Evolutionary conservation across 2,329 filamentous ascomycete genomes (phyloP), one percentile per base, ranked within the genome.

Genomic region (Chaetomium olivaceum): DNA sequence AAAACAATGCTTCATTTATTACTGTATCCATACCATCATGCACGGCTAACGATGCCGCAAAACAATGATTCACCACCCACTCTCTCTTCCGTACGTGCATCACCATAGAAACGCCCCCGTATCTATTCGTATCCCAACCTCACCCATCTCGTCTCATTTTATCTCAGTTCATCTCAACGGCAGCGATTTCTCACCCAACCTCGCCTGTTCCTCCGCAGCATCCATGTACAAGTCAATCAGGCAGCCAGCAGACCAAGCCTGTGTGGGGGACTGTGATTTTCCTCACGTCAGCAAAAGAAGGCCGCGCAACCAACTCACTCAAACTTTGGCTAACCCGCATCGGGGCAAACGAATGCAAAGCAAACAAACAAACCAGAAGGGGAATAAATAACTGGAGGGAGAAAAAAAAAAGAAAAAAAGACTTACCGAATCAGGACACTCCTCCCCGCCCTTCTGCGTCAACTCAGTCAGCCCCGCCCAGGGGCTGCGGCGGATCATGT

Each of bases 141-240:
- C 62, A 67, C 16, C 1, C 54, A 52, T 39, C 59, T 29, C 6
- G 36, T 39, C 36, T 16, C 39, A 43, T n/a, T 14, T 19, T 5
- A 43, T 19, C 46, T 4, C 46, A 23, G 6, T 67, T 63, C 60
- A 73, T 56, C 72, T 71, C 61, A 72, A 61, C 14, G 73, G 74
- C 64, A 76, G 63, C 12, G 65, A 57, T 65, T 70, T 64, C 23
- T 33, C 58, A 52, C 68, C 70, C 29, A 69, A 60, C 57, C 72
- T 72, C 14, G 71, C 76, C 71, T 84, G 81, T 71, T 82, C 82
- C 70, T 85, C 84, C 29, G 85, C 83, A 21, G 92, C 94, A 77
- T 99, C 95, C 83, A 97, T 93, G 80, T 97, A 99, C 69, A 99
- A 79, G 80, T 99, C 95, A 74, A 99, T 91, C 74, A 99, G 82